These are phyloP conservation scores for Cornus suecica DNA, from an alignment of 148 eudicot genomes.

Conservation along the genomic window DNA sequence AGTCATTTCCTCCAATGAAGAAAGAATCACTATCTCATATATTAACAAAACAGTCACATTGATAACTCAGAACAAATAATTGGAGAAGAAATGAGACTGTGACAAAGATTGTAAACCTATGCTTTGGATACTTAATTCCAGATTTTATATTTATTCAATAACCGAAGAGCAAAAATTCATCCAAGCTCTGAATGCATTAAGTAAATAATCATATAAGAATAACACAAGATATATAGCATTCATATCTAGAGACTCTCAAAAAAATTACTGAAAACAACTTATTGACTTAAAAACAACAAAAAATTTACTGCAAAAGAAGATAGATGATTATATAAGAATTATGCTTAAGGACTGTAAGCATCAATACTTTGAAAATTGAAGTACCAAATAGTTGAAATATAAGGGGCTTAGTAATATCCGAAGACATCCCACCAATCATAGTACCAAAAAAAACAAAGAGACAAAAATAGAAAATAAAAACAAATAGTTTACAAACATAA, in stretches of 20 bases:
- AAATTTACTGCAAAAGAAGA: background rate
- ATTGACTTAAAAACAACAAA: background rate
- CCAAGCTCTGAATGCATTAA: constrained; percentile 3
- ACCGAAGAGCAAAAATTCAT: background rate
- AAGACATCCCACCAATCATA: background rate
- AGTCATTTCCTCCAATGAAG: background rate
- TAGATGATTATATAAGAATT: background rate
- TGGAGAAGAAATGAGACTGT: background rate
- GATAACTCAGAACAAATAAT: background rate
- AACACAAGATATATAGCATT: background rate
- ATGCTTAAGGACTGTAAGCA: background rate
- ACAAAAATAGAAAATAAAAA: too few relatives aligned
- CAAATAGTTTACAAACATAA: background rate
- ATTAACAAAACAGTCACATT: background rate
- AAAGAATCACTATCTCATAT: background rate
- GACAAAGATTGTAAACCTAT: too few relatives aligned
- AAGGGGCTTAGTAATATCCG: background rate
- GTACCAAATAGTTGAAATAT: background rate
- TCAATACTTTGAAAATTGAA: background rate
- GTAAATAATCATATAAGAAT: background rate
- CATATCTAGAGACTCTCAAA: background rate
- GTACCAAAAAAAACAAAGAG: background rate
- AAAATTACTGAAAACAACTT: background rate
- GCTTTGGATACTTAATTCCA: background rate
- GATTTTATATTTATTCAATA: background rate